Conservation (phyloP, 176 grass and related monocot species). For the Avena atlantica region DNA sequence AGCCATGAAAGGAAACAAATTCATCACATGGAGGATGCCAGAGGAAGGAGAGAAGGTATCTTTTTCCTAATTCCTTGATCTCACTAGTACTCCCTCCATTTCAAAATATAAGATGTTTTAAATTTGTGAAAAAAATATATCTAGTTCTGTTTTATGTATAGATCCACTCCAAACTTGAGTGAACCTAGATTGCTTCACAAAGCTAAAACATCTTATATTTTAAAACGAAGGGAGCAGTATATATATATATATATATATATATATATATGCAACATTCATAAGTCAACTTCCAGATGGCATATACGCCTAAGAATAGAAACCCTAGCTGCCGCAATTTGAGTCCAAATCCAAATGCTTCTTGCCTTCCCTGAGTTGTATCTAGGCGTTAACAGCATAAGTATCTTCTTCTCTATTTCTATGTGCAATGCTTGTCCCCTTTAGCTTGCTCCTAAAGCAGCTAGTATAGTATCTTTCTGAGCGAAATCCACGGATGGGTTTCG, state of each 20-base stretch:
- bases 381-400: not conserved
- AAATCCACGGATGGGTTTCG: not conserved
- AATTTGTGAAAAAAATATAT: no score
- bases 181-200: no score
- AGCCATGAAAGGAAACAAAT: not conserved
- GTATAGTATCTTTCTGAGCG: not conserved
- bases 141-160: no score
- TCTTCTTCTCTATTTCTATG: slow-evolving; percentile 1
- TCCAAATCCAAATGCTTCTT: slow-evolving; percentile 14
- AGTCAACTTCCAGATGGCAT: not conserved
- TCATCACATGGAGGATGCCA: not conserved
- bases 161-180: no score
- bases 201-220: no score
- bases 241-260: no score
- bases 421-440: no score
- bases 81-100: no score
- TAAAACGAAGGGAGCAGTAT: no score
- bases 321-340: not conserved
- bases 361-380: not conserved
- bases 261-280: not conserved
- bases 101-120: no score
- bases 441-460: no score
- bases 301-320: not conserved
- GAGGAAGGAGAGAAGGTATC: not conserved
- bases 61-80: not conserved